These are phyloP conservation scores for Hypoxylon trugodes DNA, from an alignment of 495 filamentous ascomycete genomes.

Conservation along the genomic window DNA sequence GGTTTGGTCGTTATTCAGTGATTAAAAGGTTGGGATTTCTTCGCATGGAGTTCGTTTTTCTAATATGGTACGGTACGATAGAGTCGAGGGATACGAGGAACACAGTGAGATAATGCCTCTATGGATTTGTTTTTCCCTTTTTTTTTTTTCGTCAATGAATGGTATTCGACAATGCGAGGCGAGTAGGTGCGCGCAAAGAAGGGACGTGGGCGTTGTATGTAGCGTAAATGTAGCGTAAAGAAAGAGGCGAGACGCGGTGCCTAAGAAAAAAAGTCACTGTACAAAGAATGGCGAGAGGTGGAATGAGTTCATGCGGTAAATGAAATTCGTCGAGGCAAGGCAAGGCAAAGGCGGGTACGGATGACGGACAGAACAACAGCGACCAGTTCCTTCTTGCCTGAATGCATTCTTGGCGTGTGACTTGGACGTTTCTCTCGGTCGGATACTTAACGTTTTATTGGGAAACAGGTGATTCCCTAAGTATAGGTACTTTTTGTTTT, in stretches of 20 bases:
- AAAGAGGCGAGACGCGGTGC: constrained; percentile 34
- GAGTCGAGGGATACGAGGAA: constrained; percentile 26
- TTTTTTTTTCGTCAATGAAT: constrained; percentile 20
- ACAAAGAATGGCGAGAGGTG: constrained; percentile 42
- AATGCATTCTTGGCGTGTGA: constrained; percentile 30
- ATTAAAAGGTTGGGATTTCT: constrained; percentile 22
- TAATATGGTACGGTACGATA: background rate
- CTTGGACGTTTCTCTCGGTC: background rate
- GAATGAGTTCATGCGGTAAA: constrained; percentile 37
- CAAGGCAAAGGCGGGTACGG: constrained; percentile 37
- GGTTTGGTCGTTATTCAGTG: constrained; percentile 13
- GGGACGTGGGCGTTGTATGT: constrained; percentile 13
- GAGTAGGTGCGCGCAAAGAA: constrained; percentile 12
- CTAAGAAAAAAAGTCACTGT: constrained; percentile 22
- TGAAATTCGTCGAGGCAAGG: constrained; percentile 42
- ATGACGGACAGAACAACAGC: constrained; percentile 38
- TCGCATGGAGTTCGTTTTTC: constrained; percentile 16
- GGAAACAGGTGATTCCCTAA: background rate
- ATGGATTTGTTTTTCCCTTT: background rate
- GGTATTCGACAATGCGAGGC: constrained; percentile 21
- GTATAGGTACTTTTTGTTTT: background rate
- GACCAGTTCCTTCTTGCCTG: constrained; percentile 36
- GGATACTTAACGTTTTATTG: too few relatives aligned
- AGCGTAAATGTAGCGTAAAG: constrained; percentile 18
- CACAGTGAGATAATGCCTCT: constrained; percentile 24